Evolutionary conservation across 495 filamentous ascomycete species (phyloP).

Genomic region (Ramalina intermedia): DNA sequence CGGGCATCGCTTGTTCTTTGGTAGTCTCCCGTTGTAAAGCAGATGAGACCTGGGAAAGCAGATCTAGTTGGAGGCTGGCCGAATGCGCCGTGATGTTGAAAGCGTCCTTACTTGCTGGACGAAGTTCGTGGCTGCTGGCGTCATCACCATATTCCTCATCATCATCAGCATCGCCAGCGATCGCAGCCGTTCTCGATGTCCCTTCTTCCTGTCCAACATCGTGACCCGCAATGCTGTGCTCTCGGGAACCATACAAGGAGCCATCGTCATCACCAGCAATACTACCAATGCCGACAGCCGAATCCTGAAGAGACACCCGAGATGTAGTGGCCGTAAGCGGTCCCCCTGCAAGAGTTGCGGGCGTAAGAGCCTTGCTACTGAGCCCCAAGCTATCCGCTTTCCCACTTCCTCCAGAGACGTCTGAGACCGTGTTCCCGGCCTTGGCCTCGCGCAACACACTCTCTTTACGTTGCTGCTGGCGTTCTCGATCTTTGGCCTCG

Average conservation of each 20-base stretch:
- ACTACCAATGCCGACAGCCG: conserved; percentile 23
- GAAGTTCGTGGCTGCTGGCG: conserved; percentile 61
- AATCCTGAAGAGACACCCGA: conserved; percentile 35
- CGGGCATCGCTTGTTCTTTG: conserved; percentile 49
- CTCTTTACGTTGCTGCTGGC: conserved; percentile 52
- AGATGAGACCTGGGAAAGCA: conserved; percentile 66
- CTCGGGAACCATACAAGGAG: conserved; percentile 40
- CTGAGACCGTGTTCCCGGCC: conserved; percentile 24
- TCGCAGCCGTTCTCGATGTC: conserved; percentile 15
- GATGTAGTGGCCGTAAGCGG: conserved; percentile 31
- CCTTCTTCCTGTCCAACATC: conserved; percentile 32
- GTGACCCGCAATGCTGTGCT: conserved; percentile 38
- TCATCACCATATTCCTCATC: conserved; percentile 76
- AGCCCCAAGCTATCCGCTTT: conserved; percentile 18
- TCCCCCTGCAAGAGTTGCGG: conserved; percentile 25
- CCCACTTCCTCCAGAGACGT: conserved; percentile 18
- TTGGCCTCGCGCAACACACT: conserved; percentile 67
- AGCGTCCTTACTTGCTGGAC: conserved; percentile 67
- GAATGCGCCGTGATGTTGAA: conserved; percentile 94
- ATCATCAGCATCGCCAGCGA: conserved; percentile 45
- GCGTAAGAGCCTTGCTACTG: conserved; percentile 26
- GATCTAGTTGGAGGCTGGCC: conserved; percentile 79
- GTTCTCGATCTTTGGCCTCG: conserved; percentile 81
- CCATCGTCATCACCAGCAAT: conserved; percentile 41
- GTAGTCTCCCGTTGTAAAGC: conserved; percentile 62